phyloP scores from a whole-genome alignment of 2,329 filamentous ascomycete species.

The Diaporthe amygdali region DNA sequence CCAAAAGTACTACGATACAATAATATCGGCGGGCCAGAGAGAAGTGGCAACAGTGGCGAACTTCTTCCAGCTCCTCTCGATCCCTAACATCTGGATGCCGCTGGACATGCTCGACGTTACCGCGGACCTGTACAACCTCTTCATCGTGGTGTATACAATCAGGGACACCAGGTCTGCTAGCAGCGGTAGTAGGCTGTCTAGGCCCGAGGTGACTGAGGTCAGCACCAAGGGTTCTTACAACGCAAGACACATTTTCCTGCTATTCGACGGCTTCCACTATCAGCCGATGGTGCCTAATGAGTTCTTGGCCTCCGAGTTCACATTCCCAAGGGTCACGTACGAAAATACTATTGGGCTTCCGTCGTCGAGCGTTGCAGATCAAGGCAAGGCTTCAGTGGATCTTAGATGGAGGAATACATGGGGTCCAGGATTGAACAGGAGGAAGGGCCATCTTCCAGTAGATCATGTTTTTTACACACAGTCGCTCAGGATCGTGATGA shows the following conservation, averaged over 20 bases:
- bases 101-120: slow-evolving; percentile 37
- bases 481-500: background rate
- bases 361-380: background rate
- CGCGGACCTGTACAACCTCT: slow-evolving; percentile 40
- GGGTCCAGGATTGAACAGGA: background rate
- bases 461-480: background rate
- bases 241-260: slow-evolving; percentile 39
- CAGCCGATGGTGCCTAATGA: slow-evolving; percentile 40
- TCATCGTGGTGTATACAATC: slow-evolving; percentile 37
- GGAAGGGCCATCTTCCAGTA: background rate
- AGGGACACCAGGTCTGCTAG: background rate
- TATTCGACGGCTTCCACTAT: slow-evolving; percentile 33
- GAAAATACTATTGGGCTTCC: slow-evolving; percentile 8
- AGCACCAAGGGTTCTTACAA: slow-evolving; percentile 38
- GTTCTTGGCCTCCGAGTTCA: slow-evolving; percentile 37
- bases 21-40: background rate
- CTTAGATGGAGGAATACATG: slow-evolving; percentile 1
- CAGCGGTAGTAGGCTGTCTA: no score
- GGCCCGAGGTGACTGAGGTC: slow-evolving; percentile 31
- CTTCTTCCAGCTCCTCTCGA: slow-evolving; percentile 36
- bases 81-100: slow-evolving; percentile 36
- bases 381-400: slow-evolving; percentile 1
- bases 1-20: slow-evolving; percentile 27
- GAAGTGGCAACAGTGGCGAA: slow-evolving; percentile 27
- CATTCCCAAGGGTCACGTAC: slow-evolving; percentile 36